phyloP scores from a whole-genome alignment of 768 basidiomycete species.

The Aureoboletus auriporus region DNA sequence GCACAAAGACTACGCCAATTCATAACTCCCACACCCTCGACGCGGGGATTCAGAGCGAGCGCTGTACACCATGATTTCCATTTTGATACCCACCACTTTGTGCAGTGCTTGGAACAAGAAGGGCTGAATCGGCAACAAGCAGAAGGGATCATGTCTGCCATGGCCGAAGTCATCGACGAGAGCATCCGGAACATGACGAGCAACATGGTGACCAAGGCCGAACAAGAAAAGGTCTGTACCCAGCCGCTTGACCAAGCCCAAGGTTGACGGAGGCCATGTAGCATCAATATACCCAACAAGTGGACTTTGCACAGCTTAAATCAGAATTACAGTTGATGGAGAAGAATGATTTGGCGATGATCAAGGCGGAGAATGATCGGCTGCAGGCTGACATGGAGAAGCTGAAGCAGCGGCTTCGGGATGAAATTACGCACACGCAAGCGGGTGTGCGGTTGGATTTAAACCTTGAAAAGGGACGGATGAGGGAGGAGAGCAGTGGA shows the following conservation, averaged over 20 bases:
- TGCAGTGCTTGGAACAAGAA: slow-evolving; percentile 83
- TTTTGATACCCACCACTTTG: slow-evolving; percentile 95
- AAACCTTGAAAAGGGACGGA: slow-evolving; percentile 94
- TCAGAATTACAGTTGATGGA: slow-evolving; percentile 95
- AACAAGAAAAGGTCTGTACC: slow-evolving; percentile 84
- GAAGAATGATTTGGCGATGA: slow-evolving; percentile 92
- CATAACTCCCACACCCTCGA: neutral
- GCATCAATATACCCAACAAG: slow-evolving; percentile 93
- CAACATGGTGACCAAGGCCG: slow-evolving; percentile 93
- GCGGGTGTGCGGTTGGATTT: slow-evolving; percentile 91
- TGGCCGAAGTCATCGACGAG: slow-evolving; percentile 97
- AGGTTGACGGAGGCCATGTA: slow-evolving; percentile 26
- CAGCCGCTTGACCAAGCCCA: neutral
- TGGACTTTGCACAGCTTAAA: slow-evolving; percentile 95
- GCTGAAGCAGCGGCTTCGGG: slow-evolving; percentile 87
- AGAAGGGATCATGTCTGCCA: slow-evolving; percentile 94
- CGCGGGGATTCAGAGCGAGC: slow-evolving; percentile 29
- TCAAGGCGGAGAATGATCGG: slow-evolving; percentile 97
- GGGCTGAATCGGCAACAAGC: slow-evolving; percentile 89
- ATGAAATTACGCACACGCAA: slow-evolving; percentile 90
- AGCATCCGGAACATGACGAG: slow-evolving; percentile 93
- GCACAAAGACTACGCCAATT: slow-evolving; percentile 1
- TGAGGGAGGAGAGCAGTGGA: slow-evolving; percentile 86
- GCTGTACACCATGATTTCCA: slow-evolving; percentile 52
- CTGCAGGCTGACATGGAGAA: slow-evolving; percentile 88